These are phyloP conservation scores for Theobroma grandiflorum DNA, from an alignment of 441 rosid genomes.

Conservation along the genomic window DNA sequence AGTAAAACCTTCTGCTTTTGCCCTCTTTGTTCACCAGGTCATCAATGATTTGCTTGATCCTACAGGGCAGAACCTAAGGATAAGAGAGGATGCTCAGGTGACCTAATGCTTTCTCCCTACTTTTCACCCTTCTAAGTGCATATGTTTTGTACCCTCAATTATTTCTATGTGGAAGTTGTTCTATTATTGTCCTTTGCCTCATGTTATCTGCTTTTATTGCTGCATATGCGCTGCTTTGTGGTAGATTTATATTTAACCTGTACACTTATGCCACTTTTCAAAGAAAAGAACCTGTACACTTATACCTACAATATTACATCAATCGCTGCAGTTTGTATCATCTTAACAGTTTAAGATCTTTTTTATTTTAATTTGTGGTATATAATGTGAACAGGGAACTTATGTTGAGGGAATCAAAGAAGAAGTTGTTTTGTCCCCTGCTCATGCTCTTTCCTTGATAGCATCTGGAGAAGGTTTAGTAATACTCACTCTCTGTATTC, in stretches of 20 bases:
- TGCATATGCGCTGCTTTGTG: slow-evolving; percentile 4
- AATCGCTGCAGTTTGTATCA: neutral
- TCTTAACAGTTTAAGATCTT: slow-evolving; percentile 5
- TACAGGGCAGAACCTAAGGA: slow-evolving; percentile 70
- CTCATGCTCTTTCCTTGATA: slow-evolving; percentile 78
- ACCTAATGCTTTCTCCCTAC: neutral
- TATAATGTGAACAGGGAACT: slow-evolving; percentile 53
- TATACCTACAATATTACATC: neutral
- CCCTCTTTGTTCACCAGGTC: slow-evolving; percentile 45
- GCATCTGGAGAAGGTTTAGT: slow-evolving; percentile 76
- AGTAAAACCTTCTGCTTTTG: slow-evolving; percentile 19
- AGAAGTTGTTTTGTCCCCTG: slow-evolving; percentile 81
- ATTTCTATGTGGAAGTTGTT: neutral
- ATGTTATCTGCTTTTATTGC: neutral
- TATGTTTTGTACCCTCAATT: neutral
- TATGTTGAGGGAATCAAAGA: slow-evolving; percentile 76
- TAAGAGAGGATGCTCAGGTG: slow-evolving; percentile 78
- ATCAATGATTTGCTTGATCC: slow-evolving; percentile 78
- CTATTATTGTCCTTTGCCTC: neutral
- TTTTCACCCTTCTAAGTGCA: neutral
- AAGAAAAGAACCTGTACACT: no score
- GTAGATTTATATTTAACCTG: neutral
- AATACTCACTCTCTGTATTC: neutral
- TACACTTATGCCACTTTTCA: neutral
- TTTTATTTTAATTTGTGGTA: slow-evolving; percentile 26